Conservation (phyloP, 140 eudicot species). For the Anethum foeniculum region DNA sequence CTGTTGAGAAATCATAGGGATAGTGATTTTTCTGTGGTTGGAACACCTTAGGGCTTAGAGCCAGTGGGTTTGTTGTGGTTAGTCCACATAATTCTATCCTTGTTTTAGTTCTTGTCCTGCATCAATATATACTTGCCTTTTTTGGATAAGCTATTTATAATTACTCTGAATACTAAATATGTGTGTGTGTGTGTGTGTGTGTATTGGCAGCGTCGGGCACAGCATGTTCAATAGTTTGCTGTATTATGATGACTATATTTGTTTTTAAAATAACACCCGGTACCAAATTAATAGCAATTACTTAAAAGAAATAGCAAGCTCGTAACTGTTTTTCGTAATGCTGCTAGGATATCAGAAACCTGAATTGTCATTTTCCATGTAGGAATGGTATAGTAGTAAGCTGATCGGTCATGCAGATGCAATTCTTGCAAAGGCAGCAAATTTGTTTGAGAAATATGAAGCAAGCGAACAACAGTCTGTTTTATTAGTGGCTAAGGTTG, state of each 20-base stretch:
- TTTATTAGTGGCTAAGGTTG: conserved; percentile 51
- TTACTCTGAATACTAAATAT: neutral
- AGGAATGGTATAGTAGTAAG: conserved; percentile 71
- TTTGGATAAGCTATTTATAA: neutral
- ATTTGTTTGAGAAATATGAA: conserved; percentile 35
- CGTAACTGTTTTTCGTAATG: neutral
- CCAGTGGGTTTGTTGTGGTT: too few relatives aligned
- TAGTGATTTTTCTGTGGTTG: too few relatives aligned
- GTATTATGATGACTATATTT: neutral
- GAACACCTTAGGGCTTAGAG: too few relatives aligned
- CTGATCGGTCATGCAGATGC: conserved; percentile 59
- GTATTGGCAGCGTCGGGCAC: neutral
- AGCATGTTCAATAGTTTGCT: neutral
- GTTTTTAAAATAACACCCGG: neutral
- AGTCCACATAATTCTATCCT: too few relatives aligned
- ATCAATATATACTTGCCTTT: neutral
- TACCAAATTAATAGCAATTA: too few relatives aligned
- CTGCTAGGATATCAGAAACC: conserved; percentile 15
- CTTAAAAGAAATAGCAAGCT: neutral
- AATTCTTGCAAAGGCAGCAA: conserved; percentile 49
- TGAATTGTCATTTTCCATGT: conserved; percentile 17
- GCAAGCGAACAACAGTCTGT: conserved; percentile 36
- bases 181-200: neutral
- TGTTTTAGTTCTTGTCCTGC: too few relatives aligned
- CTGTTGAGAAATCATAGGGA: too few relatives aligned